A percentile compares a stretch with the other conserved stretches of the same genome.
Evolutionary conservation across 192 early-diverging fungal genomes (phyloP).

Genomic region (Pilaira anomala): DNA sequence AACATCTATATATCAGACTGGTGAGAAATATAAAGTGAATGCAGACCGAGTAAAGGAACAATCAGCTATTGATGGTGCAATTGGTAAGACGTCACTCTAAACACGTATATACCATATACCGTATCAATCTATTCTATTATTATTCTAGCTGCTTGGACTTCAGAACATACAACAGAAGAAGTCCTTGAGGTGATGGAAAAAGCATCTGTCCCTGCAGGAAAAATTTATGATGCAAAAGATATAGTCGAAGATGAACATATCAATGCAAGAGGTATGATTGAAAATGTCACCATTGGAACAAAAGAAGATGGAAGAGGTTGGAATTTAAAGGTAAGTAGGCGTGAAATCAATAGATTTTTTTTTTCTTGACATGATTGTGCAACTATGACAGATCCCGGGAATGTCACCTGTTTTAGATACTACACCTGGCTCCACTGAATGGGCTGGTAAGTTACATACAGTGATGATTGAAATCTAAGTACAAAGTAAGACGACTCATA

Average conservation of each 20-base stretch:
- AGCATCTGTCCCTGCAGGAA: conserved; percentile 44
- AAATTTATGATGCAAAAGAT: conserved; percentile 49
- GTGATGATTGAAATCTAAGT: not conserved
- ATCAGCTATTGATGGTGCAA: conserved; percentile 40
- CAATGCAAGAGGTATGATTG: conserved; percentile 43
- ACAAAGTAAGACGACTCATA: not conserved
- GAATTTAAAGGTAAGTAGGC: conserved; percentile 43
- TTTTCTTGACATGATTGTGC: too few relatives aligned
- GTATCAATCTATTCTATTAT: too few relatives aligned
- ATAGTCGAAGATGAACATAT: conserved; percentile 47
- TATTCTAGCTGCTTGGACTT: conserved; percentile 34
- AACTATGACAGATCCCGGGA: conserved; percentile 40
- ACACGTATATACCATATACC: not conserved
- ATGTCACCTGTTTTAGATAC: conserved; percentile 37
- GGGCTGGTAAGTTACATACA: conserved; percentile 43
- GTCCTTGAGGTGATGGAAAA: conserved; percentile 34
- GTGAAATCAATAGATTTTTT: too few relatives aligned
- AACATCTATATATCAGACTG: conserved; percentile 22
- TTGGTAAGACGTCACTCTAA: conserved; percentile 23
- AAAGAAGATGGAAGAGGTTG: conserved; percentile 38
- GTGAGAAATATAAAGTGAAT: conserved; percentile 43
- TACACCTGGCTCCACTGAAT: conserved; percentile 48
- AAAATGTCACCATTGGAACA: conserved; percentile 35
- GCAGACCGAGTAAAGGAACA: conserved; percentile 41
- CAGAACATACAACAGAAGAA: conserved; percentile 31